phyloP scores from a whole-genome alignment of 73 alveolate genomes.

The Paramecium octaurelia region DNA sequence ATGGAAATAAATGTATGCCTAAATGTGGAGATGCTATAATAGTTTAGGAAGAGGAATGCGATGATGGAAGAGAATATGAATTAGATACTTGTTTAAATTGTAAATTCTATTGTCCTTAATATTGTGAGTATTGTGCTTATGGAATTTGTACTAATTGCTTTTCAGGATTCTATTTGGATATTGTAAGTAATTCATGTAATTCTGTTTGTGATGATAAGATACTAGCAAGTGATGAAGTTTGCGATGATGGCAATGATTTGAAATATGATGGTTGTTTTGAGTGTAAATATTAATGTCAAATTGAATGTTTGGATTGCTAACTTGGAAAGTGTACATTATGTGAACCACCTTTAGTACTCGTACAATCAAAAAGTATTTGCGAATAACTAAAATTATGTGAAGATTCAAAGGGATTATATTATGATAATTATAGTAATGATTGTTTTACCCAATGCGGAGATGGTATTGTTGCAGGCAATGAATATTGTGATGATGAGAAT shows the following conservation, averaged over 20 bases:
- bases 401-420: no score
- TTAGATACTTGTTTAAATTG: neutral
- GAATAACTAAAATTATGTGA: no score
- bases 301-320: neutral
- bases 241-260: neutral
- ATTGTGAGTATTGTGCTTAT: neutral
- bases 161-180: neutral
- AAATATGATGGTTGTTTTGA: neutral
- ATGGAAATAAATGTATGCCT: neutral
- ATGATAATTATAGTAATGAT: no score
- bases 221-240: neutral
- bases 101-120: neutral
- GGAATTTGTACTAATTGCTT: neutral
- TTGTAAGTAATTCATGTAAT: neutral
- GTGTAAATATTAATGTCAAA: neutral
- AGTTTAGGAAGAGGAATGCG: neutral
- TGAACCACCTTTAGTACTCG: no score
- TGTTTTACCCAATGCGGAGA: neutral
- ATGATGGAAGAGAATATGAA: neutral
- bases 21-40: slow-evolving; percentile 49
- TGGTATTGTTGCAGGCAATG: neutral
- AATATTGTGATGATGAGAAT: neutral
- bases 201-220: neutral
- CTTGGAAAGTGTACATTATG: no score
- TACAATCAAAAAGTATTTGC: no score